Evolutionary conservation across 306 rosid species (phyloP).

Genomic region (Pyrus bretschneideri): DNA sequence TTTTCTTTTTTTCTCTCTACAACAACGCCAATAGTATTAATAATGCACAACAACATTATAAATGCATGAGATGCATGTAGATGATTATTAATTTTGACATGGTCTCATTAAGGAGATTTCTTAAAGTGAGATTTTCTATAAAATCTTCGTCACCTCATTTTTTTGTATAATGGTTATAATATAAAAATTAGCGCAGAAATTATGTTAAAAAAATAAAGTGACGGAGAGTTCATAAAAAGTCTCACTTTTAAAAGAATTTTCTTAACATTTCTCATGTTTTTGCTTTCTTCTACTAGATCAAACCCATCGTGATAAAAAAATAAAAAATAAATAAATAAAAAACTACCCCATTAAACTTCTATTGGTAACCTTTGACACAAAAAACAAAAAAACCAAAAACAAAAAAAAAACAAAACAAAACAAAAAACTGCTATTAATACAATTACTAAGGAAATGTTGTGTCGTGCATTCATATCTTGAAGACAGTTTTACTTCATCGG

Average conservation of each 20-base stretch:
- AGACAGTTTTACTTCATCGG: neutral
- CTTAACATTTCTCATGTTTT: neutral
- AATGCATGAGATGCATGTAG: neutral
- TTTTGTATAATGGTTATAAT: too few relatives aligned
- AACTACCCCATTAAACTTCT: neutral
- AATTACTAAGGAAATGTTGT: neutral
- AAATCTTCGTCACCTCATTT: too few relatives aligned
- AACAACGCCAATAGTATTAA: neutral
- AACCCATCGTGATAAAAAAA: neutral
- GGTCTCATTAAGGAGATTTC: neutral
- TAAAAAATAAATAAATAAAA: too few relatives aligned
- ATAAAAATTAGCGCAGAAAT: too few relatives aligned
- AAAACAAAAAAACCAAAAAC: too few relatives aligned
- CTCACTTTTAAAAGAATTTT: too few relatives aligned
- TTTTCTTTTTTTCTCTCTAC: neutral
- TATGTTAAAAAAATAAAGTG: too few relatives aligned
- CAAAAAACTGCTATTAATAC: neutral
- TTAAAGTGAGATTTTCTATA: too few relatives aligned
- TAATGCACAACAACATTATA: neutral
- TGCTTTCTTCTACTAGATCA: neutral
- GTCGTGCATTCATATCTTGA: neutral
- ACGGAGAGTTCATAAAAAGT: rapidly evolving
- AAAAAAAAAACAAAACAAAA: neutral
- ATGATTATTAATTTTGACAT: neutral
- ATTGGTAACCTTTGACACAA: neutral